Percentiles rank a stretch among this genome's conserved stretches.
phyloP scores from a whole-genome alignment of 352 stramenopile genomes.

The Phytopythium ostracodes region DNA sequence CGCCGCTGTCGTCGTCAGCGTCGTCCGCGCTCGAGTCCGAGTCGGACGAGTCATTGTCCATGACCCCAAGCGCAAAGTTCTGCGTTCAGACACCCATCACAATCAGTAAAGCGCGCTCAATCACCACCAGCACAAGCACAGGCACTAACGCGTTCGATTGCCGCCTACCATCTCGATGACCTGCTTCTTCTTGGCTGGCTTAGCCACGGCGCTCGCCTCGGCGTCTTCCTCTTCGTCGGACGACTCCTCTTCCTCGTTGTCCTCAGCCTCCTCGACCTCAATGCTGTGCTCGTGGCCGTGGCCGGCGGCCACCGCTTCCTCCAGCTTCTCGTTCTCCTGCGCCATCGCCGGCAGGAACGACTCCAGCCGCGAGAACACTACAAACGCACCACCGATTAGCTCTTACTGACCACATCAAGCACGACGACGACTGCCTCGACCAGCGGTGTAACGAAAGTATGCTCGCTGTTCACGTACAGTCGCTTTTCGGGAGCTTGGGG shows the following conservation, averaged over 20 bases:
- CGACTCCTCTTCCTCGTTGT: background rate
- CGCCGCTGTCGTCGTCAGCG: constrained; percentile 12
- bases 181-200: constrained; percentile 17
- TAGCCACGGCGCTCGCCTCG: constrained; percentile 13
- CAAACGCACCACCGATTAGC: background rate
- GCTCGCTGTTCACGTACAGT: constrained; percentile 26
- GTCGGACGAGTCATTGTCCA: constrained; percentile 42
- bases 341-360: constrained; percentile 73
- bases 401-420: constrained; percentile 5
- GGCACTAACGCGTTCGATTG: background rate
- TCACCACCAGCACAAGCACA: background rate
- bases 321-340: constrained; percentile 73
- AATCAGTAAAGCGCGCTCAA: background rate
- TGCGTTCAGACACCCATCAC: constrained; percentile 6
- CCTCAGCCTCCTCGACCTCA: constrained; percentile 37
- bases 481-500: constrained; percentile 53
- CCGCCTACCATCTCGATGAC: constrained; percentile 69
- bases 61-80: constrained; percentile 75
- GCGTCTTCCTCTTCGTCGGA: constrained; percentile 20
- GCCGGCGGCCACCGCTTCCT: constrained; percentile 48
- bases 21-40: constrained; percentile 19
- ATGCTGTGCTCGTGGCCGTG: constrained; percentile 71
- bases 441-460: background rate
- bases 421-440: no score
- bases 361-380: constrained; percentile 73